These are phyloP conservation scores for Hypoxylon sp. DNA, from an alignment of 2,329 filamentous ascomycete species.

Conservation along the genomic window DNA sequence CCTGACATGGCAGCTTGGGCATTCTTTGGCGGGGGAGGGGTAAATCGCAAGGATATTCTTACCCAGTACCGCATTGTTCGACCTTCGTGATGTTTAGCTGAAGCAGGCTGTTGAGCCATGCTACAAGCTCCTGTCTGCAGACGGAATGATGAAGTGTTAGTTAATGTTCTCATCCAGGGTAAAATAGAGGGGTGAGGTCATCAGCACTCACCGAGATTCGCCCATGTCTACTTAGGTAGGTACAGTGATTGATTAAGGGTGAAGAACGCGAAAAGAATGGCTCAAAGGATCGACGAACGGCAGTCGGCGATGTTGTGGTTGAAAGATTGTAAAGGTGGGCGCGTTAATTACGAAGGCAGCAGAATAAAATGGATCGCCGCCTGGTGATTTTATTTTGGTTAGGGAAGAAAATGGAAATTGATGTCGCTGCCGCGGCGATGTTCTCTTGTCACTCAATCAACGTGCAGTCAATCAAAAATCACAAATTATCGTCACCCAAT, in stretches of 20 bases:
- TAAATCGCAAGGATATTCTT: slow-evolving; percentile 56
- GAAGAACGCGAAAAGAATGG: slow-evolving; percentile 14
- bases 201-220: slow-evolving; percentile 47
- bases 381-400: slow-evolving; percentile 36
- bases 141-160: slow-evolving; percentile 26
- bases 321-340: slow-evolving; percentile 4
- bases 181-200: slow-evolving; percentile 20
- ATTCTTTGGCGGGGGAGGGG: slow-evolving; percentile 49
- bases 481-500: slow-evolving; percentile 40
- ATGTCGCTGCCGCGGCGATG: slow-evolving; percentile 37
- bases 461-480: slow-evolving; percentile 39
- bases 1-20: slow-evolving; percentile 15
- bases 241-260: slow-evolving; percentile 8
- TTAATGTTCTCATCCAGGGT: slow-evolving; percentile 1
- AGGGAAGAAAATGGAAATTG: slow-evolving; percentile 37
- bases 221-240: slow-evolving; percentile 42
- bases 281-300: slow-evolving; percentile 7
- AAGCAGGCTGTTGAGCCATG: slow-evolving; percentile 97
- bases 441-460: slow-evolving; percentile 24
- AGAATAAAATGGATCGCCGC: slow-evolving; percentile 18
- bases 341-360: slow-evolving; percentile 17
- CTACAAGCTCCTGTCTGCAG: slow-evolving; percentile 90
- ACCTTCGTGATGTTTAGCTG: slow-evolving; percentile 99
- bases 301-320: neutral
- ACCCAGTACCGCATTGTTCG: slow-evolving; percentile 99